Conservation (phyloP, 192 early-diverging fungal genomes). For the Pilobolus umbonatus region DNA sequence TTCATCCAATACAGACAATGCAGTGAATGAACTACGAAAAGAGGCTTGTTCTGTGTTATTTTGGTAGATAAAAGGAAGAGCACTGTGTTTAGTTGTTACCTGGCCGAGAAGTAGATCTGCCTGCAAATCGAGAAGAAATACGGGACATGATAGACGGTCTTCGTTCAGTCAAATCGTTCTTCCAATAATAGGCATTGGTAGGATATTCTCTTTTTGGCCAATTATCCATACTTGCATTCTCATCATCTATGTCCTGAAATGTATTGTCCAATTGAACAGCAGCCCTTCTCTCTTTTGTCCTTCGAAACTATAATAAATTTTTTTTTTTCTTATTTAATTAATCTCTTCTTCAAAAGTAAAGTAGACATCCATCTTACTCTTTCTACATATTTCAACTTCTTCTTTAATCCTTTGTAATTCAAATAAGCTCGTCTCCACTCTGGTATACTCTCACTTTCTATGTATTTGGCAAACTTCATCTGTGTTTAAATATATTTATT, state of each 20-base stretch:
- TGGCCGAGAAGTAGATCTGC: background rate
- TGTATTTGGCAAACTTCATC: constrained; percentile 72
- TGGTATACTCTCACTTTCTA: constrained; percentile 60
- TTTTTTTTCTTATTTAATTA: too few species aligned
- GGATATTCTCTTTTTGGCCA: background rate
- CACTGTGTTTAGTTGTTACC: background rate
- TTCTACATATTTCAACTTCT: constrained; percentile 41
- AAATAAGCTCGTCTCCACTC: constrained; percentile 70
- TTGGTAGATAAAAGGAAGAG: background rate
- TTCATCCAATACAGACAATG: constrained; percentile 18
- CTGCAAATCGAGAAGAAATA: background rate
- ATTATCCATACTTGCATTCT: background rate
- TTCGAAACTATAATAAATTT: constrained; percentile 11
- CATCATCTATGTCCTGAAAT: constrained; percentile 11
- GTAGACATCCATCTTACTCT: constrained; percentile 20
- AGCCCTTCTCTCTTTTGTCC: constrained; percentile 7
- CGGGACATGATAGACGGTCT: background rate
- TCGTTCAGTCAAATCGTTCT: background rate
- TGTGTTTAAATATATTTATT: background rate
- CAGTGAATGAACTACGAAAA: constrained; percentile 3
- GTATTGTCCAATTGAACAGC: constrained; percentile 8
- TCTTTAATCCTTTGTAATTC: constrained; percentile 59
- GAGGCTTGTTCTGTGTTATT: constrained; percentile 4
- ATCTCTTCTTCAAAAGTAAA: too few species aligned
- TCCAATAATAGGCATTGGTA: background rate